phyloP scores from a whole-genome alignment of 1,284 basidiomycete genomes.

The Moesziomyces antarcticus region DNA sequence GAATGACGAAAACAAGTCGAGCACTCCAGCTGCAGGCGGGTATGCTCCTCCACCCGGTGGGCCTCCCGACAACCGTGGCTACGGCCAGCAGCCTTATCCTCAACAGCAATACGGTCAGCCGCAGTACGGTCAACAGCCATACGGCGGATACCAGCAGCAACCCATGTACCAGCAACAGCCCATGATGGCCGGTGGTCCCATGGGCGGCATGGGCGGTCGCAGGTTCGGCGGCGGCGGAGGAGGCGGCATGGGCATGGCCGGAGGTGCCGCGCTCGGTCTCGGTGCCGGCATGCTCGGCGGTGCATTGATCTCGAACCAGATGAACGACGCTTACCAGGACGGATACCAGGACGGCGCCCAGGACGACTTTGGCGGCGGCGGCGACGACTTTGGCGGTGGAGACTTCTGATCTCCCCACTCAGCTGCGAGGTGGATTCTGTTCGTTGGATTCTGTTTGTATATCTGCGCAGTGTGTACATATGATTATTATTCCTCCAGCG shows the following conservation, averaged over 20 bases:
- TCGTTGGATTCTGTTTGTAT: neutral
- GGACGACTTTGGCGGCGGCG: conserved; percentile 49
- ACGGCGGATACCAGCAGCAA: conserved; percentile 43
- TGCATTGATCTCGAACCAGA: conserved; percentile 49
- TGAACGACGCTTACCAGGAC: conserved; percentile 60
- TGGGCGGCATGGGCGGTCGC: conserved; percentile 21
- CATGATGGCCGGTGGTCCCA: conserved; percentile 19
- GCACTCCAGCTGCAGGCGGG: conserved; percentile 5
- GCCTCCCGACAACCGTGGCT: conserved; percentile 42
- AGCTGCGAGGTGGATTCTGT: too few relatives aligned
- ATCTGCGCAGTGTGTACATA: too few relatives aligned
- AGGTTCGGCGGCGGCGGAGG: conserved; percentile 34
- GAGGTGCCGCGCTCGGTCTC: conserved; percentile 50
- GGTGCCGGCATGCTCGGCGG: conserved; percentile 62
- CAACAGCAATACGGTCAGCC: conserved; percentile 23
- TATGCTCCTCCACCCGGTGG: conserved; percentile 55
- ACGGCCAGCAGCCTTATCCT: conserved; percentile 8
- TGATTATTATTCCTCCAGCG: too few relatives aligned
- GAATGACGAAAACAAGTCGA: conserved; percentile 39
- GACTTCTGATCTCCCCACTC: conserved; percentile 29
- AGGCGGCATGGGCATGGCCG: conserved; percentile 53
- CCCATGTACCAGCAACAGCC: conserved; percentile 49
- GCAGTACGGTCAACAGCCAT: conserved; percentile 14
- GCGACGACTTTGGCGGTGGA: conserved; percentile 36
- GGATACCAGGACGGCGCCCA: conserved; percentile 59